A percentile compares a stretch with the other conserved stretches of the same genome.
Evolutionary conservation across 371 early-diverging fungal species (phyloP).

Genomic region (Paraphysoderma sedebokerense): DNA sequence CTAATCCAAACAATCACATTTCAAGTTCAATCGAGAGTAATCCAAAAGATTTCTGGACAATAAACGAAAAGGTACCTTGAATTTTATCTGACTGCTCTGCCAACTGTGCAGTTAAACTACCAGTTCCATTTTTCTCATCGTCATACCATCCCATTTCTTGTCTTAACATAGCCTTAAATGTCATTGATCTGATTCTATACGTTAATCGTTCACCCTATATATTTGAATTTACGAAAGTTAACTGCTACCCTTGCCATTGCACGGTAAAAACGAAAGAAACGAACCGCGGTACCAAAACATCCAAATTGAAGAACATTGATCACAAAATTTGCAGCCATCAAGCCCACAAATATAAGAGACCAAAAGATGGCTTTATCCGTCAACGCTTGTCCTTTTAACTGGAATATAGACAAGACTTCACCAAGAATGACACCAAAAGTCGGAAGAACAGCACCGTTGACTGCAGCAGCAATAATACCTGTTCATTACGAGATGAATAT

Average conservation of each 20-base stretch:
- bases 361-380: conserved; percentile 40
- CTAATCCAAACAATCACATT: no score
- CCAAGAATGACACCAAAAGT: conserved; percentile 11
- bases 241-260: neutral
- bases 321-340: conserved; percentile 32
- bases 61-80: no score
- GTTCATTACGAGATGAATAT: no score
- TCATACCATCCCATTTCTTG: conserved; percentile 86
- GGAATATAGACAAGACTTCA: neutral
- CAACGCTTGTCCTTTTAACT: neutral
- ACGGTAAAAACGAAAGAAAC: conserved; percentile 2
- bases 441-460: conserved; percentile 36
- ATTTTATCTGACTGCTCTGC: conserved; percentile 16
- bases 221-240: conserved; percentile 9
- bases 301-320: conserved; percentile 22
- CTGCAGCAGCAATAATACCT: conserved; percentile 10
- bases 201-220: conserved; percentile 35
- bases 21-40: no score
- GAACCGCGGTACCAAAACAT: conserved; percentile 12
- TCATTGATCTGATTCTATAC: conserved; percentile 26
- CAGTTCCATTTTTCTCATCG: conserved; percentile 56
- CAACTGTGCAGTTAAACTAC: conserved; percentile 63
- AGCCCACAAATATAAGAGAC: conserved; percentile 51
- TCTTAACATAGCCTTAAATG: conserved; percentile 36
- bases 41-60: no score